Base-by-base conservation (phyloP, 768 basidiomycete genomes). In the Gloeostereum incarnatum region DNA sequence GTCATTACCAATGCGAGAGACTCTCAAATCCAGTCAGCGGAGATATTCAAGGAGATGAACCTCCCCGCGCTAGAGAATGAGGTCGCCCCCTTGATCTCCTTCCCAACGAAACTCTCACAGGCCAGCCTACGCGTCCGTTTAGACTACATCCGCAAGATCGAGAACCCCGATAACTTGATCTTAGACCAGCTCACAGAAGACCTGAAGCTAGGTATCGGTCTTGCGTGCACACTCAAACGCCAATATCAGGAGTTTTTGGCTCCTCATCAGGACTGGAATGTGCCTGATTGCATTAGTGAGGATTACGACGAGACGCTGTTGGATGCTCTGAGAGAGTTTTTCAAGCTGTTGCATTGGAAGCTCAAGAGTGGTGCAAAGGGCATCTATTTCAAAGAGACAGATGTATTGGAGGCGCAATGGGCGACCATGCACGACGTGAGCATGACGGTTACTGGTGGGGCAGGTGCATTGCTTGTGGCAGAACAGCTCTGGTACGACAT, bases 341-440 rank as follows among this genome's bases (percentile, higher is more conserved):
- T 99, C 71, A 83, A 75, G 52, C 68, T 99, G 24, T 80, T 98
- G 16, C 90, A 94, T 47, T 91, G 85, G 87, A 94, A 97, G 57
- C 69, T 99, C 36, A 94, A 94, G 66, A 85, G 87, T 46, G 89
- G 85, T 14, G 73, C 80, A 42, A 91, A 89, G 56, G 86, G 84
- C 14, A 89, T 93, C 34, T 87, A 94, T 59, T 93, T 98, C 68
- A 91, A 93, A 54, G 96, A 99, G 65, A 96, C 93, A 0, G 94
- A 98, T 55, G 79, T 98, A n/a, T 69, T 99, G 25, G 94, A 99
- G 54, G 81, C 84, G 5, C 92, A 98, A 50, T 94, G 92, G 87
- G 82, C 86, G 14, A 93, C 94, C 16, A 81, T 98, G 59, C 87
- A 86, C 46, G 87, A 88, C 55, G 90, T 94, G 36, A 91, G 90